Evolutionary conservation across 2,329 filamentous ascomycete species (phyloP), one percentile per base, ranked within the genome.

Genomic region (Aspergillus transmontanensis): DNA sequence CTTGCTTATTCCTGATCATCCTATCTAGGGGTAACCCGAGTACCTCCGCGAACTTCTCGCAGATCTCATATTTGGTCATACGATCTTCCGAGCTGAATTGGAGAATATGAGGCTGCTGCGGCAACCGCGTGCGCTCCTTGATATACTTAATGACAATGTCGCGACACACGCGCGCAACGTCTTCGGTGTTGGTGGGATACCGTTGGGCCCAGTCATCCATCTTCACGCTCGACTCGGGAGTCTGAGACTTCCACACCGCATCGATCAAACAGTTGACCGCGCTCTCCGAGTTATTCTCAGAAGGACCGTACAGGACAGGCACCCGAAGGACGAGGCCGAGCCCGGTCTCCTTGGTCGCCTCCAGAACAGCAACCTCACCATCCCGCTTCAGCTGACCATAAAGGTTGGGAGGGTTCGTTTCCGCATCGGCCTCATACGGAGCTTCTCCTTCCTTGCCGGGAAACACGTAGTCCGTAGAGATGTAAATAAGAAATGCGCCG

Each of bases 51-150:
- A 97, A 89, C 11, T 85, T 80, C 78, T 92, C 81, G 75, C 91
- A 94, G 61, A 97, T 96, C 76, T 94, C 89, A 76, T 94, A 96
- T 81, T 97, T 97, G 54, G 93, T 97, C 83, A 89, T 91, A 68
- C 84, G 86, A 69, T 96, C 91, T 78, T 97, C 92, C 53, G 92
- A 93, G 3, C 90, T 92, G 79, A 96, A 96, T 60, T 97, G 93
- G 21, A 97, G 83, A 50, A 93, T 86, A 32, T 74, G 80, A 0
- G 93, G 93, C 45, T 96, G 79, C 19, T 80, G 73, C 12, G 81
- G 75, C 57, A 83, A 79, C 43, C 85, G 81, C 45, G 80, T 78
- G 14, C 81, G 78, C 57, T 77, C 74, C 72, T 72, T 77, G 59
- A 90, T 81, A 71, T 94, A 95, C 71, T 90, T 89, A 65, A 82